Conservation (phyloP, 495 filamentous ascomycete species). For the Neohortaea acidophila region DNA sequence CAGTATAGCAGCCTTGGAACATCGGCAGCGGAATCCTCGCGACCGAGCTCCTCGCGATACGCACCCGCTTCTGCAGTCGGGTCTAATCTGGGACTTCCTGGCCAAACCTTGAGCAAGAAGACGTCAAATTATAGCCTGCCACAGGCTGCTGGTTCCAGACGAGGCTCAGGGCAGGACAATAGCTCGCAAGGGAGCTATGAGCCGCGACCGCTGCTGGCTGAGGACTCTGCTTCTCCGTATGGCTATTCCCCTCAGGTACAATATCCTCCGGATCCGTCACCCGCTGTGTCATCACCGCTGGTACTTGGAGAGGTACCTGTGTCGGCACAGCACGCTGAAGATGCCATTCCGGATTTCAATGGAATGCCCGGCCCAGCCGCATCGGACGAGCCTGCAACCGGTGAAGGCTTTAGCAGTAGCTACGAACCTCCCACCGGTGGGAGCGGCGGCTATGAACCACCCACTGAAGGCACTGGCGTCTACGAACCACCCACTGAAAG, state of each 20-base stretch:
- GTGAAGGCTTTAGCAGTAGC: not conserved
- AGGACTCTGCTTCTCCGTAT: conserved; percentile 8
- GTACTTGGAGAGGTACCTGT: not conserved
- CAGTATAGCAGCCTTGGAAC: not conserved
- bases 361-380: not conserved
- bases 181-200: conserved; percentile 16
- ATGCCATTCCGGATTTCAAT: conserved; percentile 2
- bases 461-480: conserved; percentile 33
- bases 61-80: conserved; percentile 3
- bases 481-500: conserved; percentile 28
- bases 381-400: not conserved
- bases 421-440: too few relatives aligned
- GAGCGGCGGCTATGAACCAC: conserved; percentile 33
- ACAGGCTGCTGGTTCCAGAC: conserved; percentile 7
- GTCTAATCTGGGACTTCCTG: conserved; percentile 5
- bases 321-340: not conserved
- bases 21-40: conserved; percentile 1
- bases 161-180: conserved; percentile 14
- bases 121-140: conserved; percentile 10
- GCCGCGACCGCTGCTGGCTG: conserved; percentile 9
- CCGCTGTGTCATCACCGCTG: conserved; percentile 1
- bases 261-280: not conserved
- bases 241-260: conserved; percentile 6
- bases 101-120: conserved; percentile 5
- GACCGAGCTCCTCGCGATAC: conserved; percentile 1